phyloP scores from a whole-genome alignment of 2,329 filamentous ascomycete genomes.

The Pezicula rhizophila region DNA sequence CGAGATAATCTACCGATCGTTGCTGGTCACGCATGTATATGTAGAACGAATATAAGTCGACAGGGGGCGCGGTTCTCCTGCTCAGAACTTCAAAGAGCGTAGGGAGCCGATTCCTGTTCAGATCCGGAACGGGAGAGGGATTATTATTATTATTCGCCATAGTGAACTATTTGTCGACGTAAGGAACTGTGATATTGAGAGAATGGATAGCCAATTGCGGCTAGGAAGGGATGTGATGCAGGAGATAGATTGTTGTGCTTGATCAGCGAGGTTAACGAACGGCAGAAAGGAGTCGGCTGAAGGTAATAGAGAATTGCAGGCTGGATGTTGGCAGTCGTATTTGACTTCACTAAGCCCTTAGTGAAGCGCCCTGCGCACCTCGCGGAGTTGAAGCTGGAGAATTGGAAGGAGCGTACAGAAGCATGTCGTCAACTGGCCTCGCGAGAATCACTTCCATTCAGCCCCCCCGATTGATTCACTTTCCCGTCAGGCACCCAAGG shows the following conservation, averaged over 20 bases:
- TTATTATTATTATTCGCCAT: constrained; percentile 28
- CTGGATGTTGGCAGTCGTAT: too few species aligned
- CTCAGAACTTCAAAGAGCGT: constrained; percentile 95
- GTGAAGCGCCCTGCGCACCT: too few species aligned
- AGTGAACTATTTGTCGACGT: constrained; percentile 3
- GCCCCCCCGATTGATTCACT: too few species aligned
- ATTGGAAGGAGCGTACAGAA: too few species aligned
- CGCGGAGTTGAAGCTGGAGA: too few species aligned
- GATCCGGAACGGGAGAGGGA: constrained; percentile 52
- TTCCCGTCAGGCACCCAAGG: too few species aligned
- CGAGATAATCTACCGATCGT: constrained; percentile 92
- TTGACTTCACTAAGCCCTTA: too few species aligned
- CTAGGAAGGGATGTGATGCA: background rate
- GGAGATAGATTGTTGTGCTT: background rate
- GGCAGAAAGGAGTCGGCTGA: too few species aligned
- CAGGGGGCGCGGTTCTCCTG: constrained; percentile 86
- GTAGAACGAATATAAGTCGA: constrained; percentile 98
- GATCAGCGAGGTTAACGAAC: background rate
- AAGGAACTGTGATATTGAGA: background rate
- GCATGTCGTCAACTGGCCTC: too few species aligned
- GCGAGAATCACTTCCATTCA: too few species aligned
- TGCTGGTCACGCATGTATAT: constrained; percentile 99
- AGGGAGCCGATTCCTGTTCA: constrained; percentile 75
- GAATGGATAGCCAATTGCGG: background rate
- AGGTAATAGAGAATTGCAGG: too few species aligned